Evolutionary conservation across 306 rosid genomes (phyloP).

Genomic region (Castanea crenata): DNA sequence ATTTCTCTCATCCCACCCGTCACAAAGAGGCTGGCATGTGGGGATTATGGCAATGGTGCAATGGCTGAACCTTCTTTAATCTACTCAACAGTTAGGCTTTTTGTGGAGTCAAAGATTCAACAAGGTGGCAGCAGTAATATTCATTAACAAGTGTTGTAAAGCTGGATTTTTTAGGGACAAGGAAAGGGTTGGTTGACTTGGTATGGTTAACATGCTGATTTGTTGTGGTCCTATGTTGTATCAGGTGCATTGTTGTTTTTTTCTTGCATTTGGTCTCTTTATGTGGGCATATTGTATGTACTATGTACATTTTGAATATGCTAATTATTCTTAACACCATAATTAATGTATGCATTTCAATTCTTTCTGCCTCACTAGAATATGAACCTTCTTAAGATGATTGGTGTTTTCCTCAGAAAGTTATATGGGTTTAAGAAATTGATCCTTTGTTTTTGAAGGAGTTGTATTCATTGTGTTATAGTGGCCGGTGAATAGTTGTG

Average conservation of each 20-base stretch:
- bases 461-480: no score
- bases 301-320: background rate
- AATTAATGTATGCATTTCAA: background rate
- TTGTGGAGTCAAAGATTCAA: slow-evolving; percentile 53
- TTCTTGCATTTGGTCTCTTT: background rate
- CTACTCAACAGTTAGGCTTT: slow-evolving; percentile 82
- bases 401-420: no score
- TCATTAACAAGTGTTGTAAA: slow-evolving; percentile 22
- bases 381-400: background rate
- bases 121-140: slow-evolving; percentile 37
- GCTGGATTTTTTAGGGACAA: background rate
- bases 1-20: slow-evolving; percentile 70
- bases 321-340: background rate
- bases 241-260: slow-evolving; percentile 6
- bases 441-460: no score
- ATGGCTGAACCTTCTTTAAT: slow-evolving; percentile 93
- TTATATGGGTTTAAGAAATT: no score
- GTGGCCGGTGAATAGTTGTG: no score
- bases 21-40: slow-evolving; percentile 67
- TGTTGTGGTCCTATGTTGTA: slow-evolving; percentile 16
- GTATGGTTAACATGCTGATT: slow-evolving; percentile 11
- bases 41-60: slow-evolving; percentile 95
- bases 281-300: background rate
- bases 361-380: background rate
- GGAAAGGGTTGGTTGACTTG: slow-evolving; percentile 15